Conservation (phyloP, 345 rosid species). For the Gossypium raimondii region DNA sequence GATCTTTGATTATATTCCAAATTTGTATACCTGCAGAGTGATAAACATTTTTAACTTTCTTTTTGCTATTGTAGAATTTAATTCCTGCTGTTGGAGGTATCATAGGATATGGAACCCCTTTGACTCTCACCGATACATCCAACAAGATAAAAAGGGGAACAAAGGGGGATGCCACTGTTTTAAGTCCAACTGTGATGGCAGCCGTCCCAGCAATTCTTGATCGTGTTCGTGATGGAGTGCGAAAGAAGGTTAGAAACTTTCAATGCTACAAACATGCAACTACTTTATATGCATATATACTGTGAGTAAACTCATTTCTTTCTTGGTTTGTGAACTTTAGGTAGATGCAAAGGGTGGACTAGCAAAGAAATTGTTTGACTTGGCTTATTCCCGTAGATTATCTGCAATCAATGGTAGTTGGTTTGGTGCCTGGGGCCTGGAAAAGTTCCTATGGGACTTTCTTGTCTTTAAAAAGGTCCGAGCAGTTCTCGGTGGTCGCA, state of each 20-base stretch:
- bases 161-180: constrained; percentile 77
- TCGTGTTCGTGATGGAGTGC: constrained; percentile 95
- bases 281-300: not conserved
- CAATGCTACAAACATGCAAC: not conserved
- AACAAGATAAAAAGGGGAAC: constrained; percentile 91
- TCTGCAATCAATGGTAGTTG: constrained; percentile 94
- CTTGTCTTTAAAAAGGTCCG: constrained; percentile 81
- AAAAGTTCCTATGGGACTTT: constrained; percentile 74
- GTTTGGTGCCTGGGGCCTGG: constrained; percentile 96
- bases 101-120: constrained; percentile 91
- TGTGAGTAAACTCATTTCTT: not conserved
- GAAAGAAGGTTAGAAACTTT: constrained; percentile 43
- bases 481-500: constrained; percentile 82
- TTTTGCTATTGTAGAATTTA: constrained; percentile 49
- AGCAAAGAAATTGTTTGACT: constrained; percentile 69
- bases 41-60: constrained; percentile 15
- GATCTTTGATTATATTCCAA: not conserved
- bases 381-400: constrained; percentile 86
- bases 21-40: constrained; percentile 3
- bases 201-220: constrained; percentile 99
- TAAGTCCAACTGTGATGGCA: constrained; percentile 87
- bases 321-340: constrained; percentile 38
- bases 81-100: constrained; percentile 83
- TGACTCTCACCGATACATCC: constrained; percentile 94
- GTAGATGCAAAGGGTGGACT: constrained; percentile 84